A percentile compares a stretch with the other conserved stretches of the same genome.
phyloP scores from a whole-genome alignment of 2,329 filamentous ascomycete genomes.

The Venturia pyrina region DNA sequence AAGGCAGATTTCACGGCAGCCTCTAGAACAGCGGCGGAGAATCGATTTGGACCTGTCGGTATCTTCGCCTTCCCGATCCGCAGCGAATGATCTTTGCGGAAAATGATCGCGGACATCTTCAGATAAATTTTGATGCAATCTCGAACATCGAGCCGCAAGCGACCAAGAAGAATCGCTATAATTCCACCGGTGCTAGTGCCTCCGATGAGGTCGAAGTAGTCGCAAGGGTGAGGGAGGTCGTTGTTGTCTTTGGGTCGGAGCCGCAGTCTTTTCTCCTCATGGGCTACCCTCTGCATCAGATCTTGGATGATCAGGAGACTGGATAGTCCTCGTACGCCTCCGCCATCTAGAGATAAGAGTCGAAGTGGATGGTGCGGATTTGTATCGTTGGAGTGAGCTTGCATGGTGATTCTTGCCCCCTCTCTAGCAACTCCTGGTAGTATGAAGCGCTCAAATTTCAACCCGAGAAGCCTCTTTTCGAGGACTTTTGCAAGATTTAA shows the following conservation, averaged over 20 bases:
- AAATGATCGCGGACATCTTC: conserved; percentile 17
- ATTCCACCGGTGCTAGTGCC: conserved; percentile 19
- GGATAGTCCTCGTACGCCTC: conserved; percentile 21
- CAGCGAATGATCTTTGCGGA: conserved; percentile 17
- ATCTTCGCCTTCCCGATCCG: conserved; percentile 24
- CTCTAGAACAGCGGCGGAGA: conserved; percentile 27
- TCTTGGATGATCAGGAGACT: conserved; percentile 18
- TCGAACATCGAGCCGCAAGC: conserved; percentile 11
- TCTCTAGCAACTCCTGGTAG: background rate
- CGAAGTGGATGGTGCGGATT: conserved; percentile 13
- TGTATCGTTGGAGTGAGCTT: background rate
- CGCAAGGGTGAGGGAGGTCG: conserved; percentile 15
- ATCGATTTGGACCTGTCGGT: conserved; percentile 25
- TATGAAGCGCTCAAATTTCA: background rate
- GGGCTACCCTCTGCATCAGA: conserved; percentile 21
- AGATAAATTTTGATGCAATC: conserved; percentile 12
- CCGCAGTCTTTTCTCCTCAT: conserved; percentile 23
- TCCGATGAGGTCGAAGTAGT: conserved; percentile 19
- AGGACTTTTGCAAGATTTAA: background rate
- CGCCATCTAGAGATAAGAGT: conserved; percentile 19
- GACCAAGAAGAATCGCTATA: conserved; percentile 14
- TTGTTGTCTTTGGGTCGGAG: conserved; percentile 17
- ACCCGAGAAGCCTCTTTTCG: background rate
- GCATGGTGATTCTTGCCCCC: background rate
- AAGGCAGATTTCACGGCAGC: conserved; percentile 27